phyloP scores from a whole-genome alignment of 306 rosid species.

The Citrullus amarus region DNA sequence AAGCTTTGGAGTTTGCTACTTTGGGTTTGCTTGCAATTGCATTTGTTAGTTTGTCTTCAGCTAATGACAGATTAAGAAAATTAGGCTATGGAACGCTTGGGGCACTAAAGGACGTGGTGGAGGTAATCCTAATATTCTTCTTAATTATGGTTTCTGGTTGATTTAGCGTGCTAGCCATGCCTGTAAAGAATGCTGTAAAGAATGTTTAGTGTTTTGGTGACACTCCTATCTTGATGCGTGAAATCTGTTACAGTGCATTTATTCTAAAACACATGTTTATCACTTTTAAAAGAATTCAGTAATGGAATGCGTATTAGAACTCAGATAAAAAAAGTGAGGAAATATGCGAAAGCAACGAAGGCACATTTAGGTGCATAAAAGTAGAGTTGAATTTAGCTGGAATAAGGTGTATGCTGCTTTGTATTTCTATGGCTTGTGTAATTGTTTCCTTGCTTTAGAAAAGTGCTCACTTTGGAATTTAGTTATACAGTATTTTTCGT shows the following conservation, averaged over 20 bases:
- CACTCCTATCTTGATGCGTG: background rate
- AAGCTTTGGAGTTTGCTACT: conserved; percentile 69
- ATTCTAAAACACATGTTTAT: background rate
- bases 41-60: conserved; percentile 72
- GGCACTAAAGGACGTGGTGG: conserved; percentile 38
- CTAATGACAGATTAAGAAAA: conserved; percentile 49
- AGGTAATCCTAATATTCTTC: conserved; percentile 32
- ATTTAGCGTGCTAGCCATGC: background rate
- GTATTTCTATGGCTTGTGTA: background rate
- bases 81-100: conserved; percentile 59
- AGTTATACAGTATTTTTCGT: background rate
- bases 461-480: background rate
- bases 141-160: background rate
- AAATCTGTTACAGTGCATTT: background rate
- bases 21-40: conserved; percentile 86
- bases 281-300: background rate
- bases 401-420: background rate
- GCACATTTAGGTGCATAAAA: background rate
- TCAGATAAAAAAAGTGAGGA: background rate
- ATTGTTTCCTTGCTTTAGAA: background rate
- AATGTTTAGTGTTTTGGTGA: too few species aligned
- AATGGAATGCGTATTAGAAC: background rate
- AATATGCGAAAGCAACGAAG: background rate
- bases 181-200: too few species aligned
- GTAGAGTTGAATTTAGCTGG: background rate